Percentiles rank a stretch among this genome's conserved stretches.
These are phyloP conservation scores for Ophiostoma sp. DNA, from an alignment of 2,329 filamentous ascomycete genomes.

Conservation along the genomic window DNA sequence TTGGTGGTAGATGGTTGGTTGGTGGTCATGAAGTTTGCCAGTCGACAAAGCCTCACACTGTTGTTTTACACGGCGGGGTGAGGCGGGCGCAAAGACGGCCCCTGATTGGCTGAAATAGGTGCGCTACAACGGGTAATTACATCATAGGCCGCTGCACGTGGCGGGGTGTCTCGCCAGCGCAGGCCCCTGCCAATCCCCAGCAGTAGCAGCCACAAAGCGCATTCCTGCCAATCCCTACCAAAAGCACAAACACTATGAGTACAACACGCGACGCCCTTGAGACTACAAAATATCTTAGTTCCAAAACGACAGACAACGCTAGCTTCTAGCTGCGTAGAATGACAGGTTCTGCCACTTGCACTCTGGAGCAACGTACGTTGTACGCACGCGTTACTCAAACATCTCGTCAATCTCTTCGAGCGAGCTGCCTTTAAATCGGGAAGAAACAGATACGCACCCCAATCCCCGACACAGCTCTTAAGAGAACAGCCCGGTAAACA, in stretches of 20 bases:
- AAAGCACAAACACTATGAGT: too few relatives aligned
- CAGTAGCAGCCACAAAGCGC: too few relatives aligned
- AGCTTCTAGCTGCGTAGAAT: not conserved
- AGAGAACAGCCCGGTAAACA: not conserved
- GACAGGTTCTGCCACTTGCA: not conserved
- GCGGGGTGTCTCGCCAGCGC: not conserved
- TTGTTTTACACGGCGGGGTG: constrained; percentile 12
- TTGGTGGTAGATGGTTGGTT: too few relatives aligned
- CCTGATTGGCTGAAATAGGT: not conserved
- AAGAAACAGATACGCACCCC: not conserved
- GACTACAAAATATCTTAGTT: not conserved
- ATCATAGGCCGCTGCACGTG: not conserved
- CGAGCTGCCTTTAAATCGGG: not conserved
- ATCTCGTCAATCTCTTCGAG: constrained; percentile 3
- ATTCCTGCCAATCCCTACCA: too few relatives aligned
- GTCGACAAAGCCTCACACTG: not conserved
- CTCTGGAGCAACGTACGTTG: not conserved
- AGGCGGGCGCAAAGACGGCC: not conserved
- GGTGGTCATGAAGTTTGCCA: not conserved
- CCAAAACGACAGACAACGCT: too few relatives aligned
- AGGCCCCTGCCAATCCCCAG: too few relatives aligned
- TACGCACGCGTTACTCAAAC: not conserved
- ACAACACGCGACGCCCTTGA: not conserved
- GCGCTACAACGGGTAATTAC: not conserved
- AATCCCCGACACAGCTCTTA: not conserved